Percentiles rank a stretch among this genome's conserved stretches.
Conservation (phyloP, 805 yeast genomes). For the Tetrapisispora fleetii region DNA sequence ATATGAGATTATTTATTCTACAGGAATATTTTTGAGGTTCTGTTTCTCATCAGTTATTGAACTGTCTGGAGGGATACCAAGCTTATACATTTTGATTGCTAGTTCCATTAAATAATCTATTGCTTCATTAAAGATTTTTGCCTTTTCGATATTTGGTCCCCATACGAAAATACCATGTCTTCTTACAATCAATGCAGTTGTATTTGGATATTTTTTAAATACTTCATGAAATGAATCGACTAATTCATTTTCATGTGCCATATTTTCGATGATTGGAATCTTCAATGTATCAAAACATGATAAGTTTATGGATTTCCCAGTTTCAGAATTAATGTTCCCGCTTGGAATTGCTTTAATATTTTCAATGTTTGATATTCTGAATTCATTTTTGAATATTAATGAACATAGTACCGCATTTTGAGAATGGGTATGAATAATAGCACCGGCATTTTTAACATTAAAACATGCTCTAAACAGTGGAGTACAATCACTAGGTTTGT, state of each 20-base stretch:
- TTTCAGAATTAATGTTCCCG: slow-evolving; percentile 38
- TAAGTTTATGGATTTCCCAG: slow-evolving; percentile 46
- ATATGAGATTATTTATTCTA: neutral
- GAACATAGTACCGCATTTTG: slow-evolving; percentile 79
- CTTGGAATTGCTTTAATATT: slow-evolving; percentile 88
- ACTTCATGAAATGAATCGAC: slow-evolving; percentile 55
- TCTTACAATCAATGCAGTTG: slow-evolving; percentile 82
- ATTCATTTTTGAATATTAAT: slow-evolving; percentile 57
- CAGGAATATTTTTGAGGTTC: slow-evolving; percentile 5
- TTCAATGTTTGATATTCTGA: slow-evolving; percentile 71
- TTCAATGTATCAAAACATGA: slow-evolving; percentile 63
- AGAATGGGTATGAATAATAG: slow-evolving; percentile 92
- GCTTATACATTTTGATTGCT: slow-evolving; percentile 70
- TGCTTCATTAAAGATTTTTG: slow-evolving; percentile 87
- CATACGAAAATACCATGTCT: slow-evolving; percentile 95
- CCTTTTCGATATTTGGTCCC: slow-evolving; percentile 90
- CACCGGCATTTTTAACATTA: slow-evolving; percentile 64
- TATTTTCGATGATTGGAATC: slow-evolving; percentile 86
- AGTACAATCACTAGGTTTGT: slow-evolving; percentile 89
- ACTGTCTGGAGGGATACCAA: slow-evolving; percentile 48
- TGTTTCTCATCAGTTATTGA: slow-evolving; percentile 29
- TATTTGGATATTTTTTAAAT: slow-evolving; percentile 57
- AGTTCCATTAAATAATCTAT: slow-evolving; percentile 80
- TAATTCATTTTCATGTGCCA: slow-evolving; percentile 80
- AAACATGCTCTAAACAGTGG: slow-evolving; percentile 75